These are phyloP conservation scores for Fusarium cicatricum DNA, from an alignment of 2,329 filamentous ascomycete species.

Conservation along the genomic window DNA sequence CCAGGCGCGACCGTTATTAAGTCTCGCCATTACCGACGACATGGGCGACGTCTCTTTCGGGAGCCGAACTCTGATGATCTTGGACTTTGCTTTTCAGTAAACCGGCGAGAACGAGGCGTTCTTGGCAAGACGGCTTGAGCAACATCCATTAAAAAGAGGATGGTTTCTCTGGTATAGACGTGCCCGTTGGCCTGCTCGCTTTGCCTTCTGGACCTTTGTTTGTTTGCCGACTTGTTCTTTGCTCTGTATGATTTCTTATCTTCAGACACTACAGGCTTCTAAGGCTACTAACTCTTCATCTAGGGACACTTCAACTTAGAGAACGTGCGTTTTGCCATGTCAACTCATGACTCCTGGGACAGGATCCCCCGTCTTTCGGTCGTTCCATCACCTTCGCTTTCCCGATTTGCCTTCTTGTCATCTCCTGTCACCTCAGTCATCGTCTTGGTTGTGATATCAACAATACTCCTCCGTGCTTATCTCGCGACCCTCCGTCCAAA, in stretches of 20 bases:
- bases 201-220: no score
- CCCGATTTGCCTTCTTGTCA: not conserved
- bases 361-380: not conserved
- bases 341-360: not conserved
- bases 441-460: not conserved
- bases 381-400: not conserved
- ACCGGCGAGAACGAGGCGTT: not conserved
- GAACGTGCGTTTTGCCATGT: not conserved
- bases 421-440: not conserved
- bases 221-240: no score
- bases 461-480: conserved; percentile 3
- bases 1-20: no score
- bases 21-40: no score
- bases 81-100: not conserved
- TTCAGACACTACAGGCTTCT: no score
- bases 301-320: no score
- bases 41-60: not conserved
- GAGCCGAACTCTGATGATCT: not conserved
- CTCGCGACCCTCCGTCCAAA: conserved; percentile 20
- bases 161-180: no score
- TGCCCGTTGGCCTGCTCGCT: no score
- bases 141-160: no score
- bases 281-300: no score
- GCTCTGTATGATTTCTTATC: no score
- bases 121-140: not conserved